phyloP scores from a whole-genome alignment of 805 yeast genomes.

The Pichia sporocuriosa region DNA sequence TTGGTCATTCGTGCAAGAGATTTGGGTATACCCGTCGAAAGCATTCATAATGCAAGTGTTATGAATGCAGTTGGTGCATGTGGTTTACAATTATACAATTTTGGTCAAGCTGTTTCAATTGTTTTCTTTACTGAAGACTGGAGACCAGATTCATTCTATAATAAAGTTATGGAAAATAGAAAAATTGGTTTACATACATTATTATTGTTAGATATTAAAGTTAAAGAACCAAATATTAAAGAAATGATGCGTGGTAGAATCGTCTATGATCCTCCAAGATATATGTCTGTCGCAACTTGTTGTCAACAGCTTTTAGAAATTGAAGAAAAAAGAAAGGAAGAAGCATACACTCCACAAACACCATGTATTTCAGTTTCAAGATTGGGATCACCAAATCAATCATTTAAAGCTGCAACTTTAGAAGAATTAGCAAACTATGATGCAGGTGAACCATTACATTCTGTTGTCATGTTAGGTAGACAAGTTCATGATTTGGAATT shows the following conservation, averaged over 20 bases:
- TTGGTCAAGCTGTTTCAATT: constrained; percentile 95
- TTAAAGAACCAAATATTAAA: constrained; percentile 91
- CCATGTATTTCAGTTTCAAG: constrained; percentile 94
- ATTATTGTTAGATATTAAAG: constrained; percentile 84
- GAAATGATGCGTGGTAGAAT: constrained; percentile 89
- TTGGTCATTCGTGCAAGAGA: constrained; percentile 87
- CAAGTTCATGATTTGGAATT: constrained; percentile 90
- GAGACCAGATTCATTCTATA: constrained; percentile 95
- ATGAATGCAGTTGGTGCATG: constrained; percentile 99
- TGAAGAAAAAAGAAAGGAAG: constrained; percentile 68
- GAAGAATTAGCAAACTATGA: constrained; percentile 73
- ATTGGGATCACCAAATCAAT: constrained; percentile 79
- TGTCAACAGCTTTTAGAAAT: constrained; percentile 82
- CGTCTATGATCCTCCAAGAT: constrained; percentile 94
- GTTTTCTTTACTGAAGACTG: constrained; percentile 93
- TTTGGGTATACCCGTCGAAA: constrained; percentile 66
- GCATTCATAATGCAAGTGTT: constrained; percentile 91
- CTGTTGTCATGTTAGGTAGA: constrained; percentile 84
- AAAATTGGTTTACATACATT: constrained; percentile 87
- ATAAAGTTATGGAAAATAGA: constrained; percentile 83
- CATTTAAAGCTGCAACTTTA: constrained; percentile 79
- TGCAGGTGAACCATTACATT: constrained; percentile 91
- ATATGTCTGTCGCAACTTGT: constrained; percentile 88
- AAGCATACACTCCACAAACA: constrained; percentile 77
- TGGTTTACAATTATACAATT: constrained; percentile 89